phyloP scores from a whole-genome alignment of 1,139 yeast species.

The Magnusiomyces paraingens region DNA sequence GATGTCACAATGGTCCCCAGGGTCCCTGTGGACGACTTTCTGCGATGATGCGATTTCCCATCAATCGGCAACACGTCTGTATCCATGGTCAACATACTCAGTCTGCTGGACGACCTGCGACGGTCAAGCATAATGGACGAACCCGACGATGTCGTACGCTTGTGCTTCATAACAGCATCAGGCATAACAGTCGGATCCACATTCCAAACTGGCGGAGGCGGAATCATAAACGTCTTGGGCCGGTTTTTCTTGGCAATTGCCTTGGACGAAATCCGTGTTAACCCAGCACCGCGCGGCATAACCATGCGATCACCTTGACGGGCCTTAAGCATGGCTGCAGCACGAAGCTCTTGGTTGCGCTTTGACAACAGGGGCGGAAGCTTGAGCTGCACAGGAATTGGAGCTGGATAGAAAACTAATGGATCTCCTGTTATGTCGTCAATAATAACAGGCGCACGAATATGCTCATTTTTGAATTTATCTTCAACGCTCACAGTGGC shows the following conservation, averaged over 20 bases:
- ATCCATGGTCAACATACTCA: slow-evolving; percentile 16
- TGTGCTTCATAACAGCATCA: slow-evolving; percentile 3
- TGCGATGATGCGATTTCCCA: not conserved
- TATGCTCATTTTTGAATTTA: slow-evolving; percentile 5
- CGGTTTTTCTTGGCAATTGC: slow-evolving; percentile 1
- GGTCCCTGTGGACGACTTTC: slow-evolving; percentile 4
- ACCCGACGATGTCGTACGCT: not conserved
- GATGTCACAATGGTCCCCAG: not conserved
- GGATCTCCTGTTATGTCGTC: slow-evolving; percentile 10
- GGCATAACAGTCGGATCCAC: slow-evolving; percentile 10
- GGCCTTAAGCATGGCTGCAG: not conserved
- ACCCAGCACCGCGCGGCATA: slow-evolving; percentile 12
- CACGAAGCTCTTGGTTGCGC: slow-evolving; percentile 13
- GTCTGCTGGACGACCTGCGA: not conserved
- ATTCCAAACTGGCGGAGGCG: slow-evolving; percentile 16
- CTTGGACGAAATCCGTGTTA: not conserved
- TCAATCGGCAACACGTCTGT: slow-evolving; percentile 4
- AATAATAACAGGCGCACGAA: slow-evolving; percentile 3
- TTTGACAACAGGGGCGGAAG: slow-evolving; percentile 25
- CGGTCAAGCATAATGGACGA: slow-evolving; percentile 3
- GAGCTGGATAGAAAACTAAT: slow-evolving; percentile 31
- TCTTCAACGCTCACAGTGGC: slow-evolving; percentile 3
- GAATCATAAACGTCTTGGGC: slow-evolving; percentile 9
- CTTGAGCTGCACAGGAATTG: slow-evolving; percentile 28
- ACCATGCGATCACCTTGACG: not conserved